Evolutionary conservation across 441 rosid species (phyloP).

Genomic region (Hura crepitans): DNA sequence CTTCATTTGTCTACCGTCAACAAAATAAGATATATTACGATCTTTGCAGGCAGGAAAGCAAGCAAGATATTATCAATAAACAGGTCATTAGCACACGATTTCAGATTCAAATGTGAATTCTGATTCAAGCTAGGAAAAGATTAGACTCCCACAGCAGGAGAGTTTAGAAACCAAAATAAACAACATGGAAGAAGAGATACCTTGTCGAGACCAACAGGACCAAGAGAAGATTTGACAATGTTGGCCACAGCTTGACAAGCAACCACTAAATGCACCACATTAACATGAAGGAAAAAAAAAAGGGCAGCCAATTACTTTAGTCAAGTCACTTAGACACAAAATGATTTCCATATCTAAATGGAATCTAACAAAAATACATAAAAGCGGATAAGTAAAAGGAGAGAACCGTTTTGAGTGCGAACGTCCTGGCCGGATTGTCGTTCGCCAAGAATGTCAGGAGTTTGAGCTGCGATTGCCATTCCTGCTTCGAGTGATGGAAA

Average conservation of each 20-base stretch:
- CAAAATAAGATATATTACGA: background rate
- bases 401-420: conserved; percentile 86
- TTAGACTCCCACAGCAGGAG: background rate
- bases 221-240: conserved; percentile 89
- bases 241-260: conserved; percentile 95
- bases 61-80: background rate
- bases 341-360: background rate
- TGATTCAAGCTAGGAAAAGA: background rate
- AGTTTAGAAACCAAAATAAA: background rate
- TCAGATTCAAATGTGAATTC: background rate
- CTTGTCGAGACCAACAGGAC: conserved; percentile 98
- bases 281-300: background rate
- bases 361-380: background rate
- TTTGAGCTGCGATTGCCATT: conserved; percentile 58
- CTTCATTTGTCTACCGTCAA: background rate
- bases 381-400: background rate
- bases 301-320: conserved; percentile 3
- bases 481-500: background rate
- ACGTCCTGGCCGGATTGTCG: conserved; percentile 95
- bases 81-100: background rate
- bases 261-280: conserved; percentile 47
- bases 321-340: background rate
- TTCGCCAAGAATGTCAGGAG: conserved; percentile 86
- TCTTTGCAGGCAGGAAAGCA: background rate
- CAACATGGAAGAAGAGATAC: conserved; percentile 27